Percentiles rank a stretch among this genome's conserved stretches.
Conservation (phyloP, 345 rosid genomes). For the Geranium rotundifolium region DNA sequence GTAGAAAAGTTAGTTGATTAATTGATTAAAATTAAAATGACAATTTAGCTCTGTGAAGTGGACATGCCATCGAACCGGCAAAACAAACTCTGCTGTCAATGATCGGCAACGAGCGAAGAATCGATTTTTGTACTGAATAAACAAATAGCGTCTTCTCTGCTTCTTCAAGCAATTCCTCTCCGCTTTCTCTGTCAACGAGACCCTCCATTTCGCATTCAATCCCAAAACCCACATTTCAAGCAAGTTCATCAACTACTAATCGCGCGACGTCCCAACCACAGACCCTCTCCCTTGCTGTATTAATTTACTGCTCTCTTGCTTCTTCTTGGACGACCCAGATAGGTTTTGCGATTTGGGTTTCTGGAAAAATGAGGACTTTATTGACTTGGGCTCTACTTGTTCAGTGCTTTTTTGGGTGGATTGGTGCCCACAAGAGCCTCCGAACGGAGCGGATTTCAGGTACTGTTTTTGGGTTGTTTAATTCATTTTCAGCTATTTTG, state of each 20-base stretch:
- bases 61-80: no score
- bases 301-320: constrained; percentile 11
- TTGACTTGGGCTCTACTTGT: constrained; percentile 21
- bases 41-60: no score
- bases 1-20: no score
- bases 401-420: constrained; percentile 12
- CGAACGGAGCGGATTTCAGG: constrained; percentile 49
- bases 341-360: constrained; percentile 15
- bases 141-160: not conserved
- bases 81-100: no score
- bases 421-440: constrained; percentile 26
- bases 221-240: constrained; percentile 43
- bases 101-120: no score
- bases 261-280: constrained; percentile 58
- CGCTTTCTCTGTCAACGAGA: constrained; percentile 24
- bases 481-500: no score
- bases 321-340: constrained; percentile 9
- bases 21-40: no score
- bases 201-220: constrained; percentile 18
- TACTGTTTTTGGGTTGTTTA: not conserved
- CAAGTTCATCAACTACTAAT: constrained; percentile 58
- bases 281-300: constrained; percentile 8
- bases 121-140: not conserved
- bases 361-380: constrained; percentile 23
- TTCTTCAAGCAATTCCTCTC: no score